Evolutionary conservation across 306 rosid species (phyloP).

Genomic region (Quercus ilex): DNA sequence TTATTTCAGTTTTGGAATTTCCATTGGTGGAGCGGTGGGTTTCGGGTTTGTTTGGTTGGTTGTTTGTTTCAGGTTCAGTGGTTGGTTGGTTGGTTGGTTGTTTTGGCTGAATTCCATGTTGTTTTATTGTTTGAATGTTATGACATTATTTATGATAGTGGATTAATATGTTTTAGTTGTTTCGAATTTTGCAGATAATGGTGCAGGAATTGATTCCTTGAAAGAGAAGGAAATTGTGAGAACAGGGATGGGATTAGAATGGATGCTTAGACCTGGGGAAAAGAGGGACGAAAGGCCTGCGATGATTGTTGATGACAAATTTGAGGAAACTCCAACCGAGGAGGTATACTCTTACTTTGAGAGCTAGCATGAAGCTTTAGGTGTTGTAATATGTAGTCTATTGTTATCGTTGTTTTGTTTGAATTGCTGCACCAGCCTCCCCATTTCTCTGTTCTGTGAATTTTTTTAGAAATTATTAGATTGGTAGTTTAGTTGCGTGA

Average conservation of each 20-base stretch:
- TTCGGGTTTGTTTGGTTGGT: no score
- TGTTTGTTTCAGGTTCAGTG: no score
- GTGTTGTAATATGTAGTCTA: background rate
- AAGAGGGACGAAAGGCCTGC: constrained; percentile 30
- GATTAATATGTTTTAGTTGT: background rate
- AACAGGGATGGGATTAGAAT: constrained; percentile 83
- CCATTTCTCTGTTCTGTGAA: background rate
- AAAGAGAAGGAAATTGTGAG: constrained; percentile 58
- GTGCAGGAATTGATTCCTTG: constrained; percentile 11
- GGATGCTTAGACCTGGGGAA: constrained; percentile 87
- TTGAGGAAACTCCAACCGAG: constrained; percentile 43
- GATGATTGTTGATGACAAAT: constrained; percentile 32
- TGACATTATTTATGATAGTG: background rate
- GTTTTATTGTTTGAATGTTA: background rate
- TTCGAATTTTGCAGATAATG: constrained; percentile 17
- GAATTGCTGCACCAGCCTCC: background rate
- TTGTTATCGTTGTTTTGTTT: background rate
- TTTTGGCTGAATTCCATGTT: background rate
- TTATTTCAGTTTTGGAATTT: no score
- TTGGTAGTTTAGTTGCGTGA: background rate
- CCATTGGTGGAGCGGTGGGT: no score
- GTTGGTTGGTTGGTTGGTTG: no score
- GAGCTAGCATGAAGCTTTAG: background rate
- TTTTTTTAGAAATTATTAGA: background rate
- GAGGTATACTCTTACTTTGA: constrained; percentile 47